A percentile compares a stretch with the other conserved stretches of the same genome.
phyloP scores from a whole-genome alignment of 768 basidiomycete genomes.

The Gymnopilus junonius region DNA sequence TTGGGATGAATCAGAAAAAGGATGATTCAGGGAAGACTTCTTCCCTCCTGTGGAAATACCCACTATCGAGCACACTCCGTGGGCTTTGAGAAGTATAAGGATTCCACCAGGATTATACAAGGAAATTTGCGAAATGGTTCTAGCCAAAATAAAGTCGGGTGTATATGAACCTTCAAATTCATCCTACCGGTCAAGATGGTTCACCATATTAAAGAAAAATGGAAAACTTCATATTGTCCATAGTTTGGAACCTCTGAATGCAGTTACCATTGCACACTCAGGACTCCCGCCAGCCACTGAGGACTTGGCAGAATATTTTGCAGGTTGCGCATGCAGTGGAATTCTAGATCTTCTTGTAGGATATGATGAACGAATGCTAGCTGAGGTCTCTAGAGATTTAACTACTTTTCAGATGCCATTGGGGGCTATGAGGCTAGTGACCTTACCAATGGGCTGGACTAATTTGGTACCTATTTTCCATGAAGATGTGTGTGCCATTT shows the following conservation, averaged over 20 bases:
- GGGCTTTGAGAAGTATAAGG: slow-evolving; percentile 12
- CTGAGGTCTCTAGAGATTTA: slow-evolving; percentile 25
- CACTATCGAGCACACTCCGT: slow-evolving; percentile 10
- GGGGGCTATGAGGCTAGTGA: slow-evolving; percentile 21
- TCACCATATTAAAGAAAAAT: slow-evolving; percentile 41
- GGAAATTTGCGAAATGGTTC: slow-evolving; percentile 4
- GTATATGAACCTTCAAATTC: slow-evolving; percentile 33
- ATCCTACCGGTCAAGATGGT: slow-evolving; percentile 42
- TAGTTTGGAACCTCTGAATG: slow-evolving; percentile 39
- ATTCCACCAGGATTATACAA: slow-evolving; percentile 16
- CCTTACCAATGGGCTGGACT: slow-evolving; percentile 36
- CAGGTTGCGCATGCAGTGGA: slow-evolving; percentile 14
- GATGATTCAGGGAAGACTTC: slow-evolving; percentile 18
- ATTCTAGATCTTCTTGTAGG: slow-evolving; percentile 9
- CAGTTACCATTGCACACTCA: slow-evolving; percentile 33
- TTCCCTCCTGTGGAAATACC: slow-evolving; percentile 16
- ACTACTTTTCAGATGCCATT: slow-evolving; percentile 35
- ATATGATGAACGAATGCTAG: slow-evolving; percentile 12
- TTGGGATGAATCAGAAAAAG: slow-evolving; percentile 22
- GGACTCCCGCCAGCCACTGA: slow-evolving; percentile 32
- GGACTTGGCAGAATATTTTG: slow-evolving; percentile 23
- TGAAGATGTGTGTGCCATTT: slow-evolving; percentile 26
- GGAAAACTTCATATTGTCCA: slow-evolving; percentile 37
- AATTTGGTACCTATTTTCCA: slow-evolving; percentile 38
- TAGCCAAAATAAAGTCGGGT: slow-evolving; percentile 36